Base-by-base conservation (phyloP, 2,329 filamentous ascomycete genomes). In the Aspergillus piperis region DNA sequence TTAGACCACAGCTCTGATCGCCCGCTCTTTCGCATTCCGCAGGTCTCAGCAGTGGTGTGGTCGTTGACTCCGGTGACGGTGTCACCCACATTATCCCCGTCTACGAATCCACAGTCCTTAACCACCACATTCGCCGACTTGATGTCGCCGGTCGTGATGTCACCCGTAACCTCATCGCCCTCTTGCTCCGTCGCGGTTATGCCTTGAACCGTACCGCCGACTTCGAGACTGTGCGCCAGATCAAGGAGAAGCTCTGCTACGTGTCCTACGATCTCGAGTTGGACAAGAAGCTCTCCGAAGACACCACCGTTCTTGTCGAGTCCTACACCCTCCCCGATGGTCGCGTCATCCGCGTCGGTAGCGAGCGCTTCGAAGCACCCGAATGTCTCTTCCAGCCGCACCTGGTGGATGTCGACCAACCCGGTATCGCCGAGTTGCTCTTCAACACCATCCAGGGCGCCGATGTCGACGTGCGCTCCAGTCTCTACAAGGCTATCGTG, bases 221-320 rank as follows among this genome's bases (percentile, higher is more conserved):
- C 77, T 99, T 99, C 78, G 95, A 99, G 80, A 99, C 95, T 3
- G 95, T 99, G 59, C 90, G 95, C 64, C 94, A 98, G 78, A 98
- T 99, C 83, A 99, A 99, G 82, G 95, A 99, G 84, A 99, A 99
- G 84, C 90, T 99, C 54, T 98, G 95, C 84, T 99, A 99, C 77
- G 94, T 99, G 59, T 97, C 93, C 11, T 99, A 98, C 82, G 95
- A 99, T 77, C 86, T 99, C 59, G 92, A 96, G 78, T 84, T 99
- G 58, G 95, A 99, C 83, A 93, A 98, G 81, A 88, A 91, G 69
- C 87, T 99, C 65, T 96, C 91, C 73, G 95, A 99, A 80, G 95
- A 99, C 71, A 99, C 95, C 15, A 99, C 95, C 1, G 92, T 97
- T 8, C 83, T 99, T 58, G 95, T 99, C 10, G 95, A 99, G 80